phyloP scores from a whole-genome alignment of 2,329 filamentous ascomycete genomes.

The Pseudogymnoascus pannorum region DNA sequence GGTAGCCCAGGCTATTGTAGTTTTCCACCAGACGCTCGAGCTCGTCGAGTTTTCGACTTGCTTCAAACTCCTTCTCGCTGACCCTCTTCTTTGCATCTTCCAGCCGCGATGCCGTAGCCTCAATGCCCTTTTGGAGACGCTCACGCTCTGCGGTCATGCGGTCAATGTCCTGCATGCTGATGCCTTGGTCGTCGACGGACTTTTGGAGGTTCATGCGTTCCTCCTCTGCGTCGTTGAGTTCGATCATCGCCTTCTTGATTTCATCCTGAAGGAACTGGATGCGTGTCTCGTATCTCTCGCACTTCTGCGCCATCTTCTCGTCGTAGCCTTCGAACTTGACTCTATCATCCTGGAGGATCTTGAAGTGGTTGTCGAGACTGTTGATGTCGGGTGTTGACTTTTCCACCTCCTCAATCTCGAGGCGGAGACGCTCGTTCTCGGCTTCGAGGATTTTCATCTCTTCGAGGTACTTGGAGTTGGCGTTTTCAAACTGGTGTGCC shows the following conservation, averaged over 20 bases:
- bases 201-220: slow-evolving; percentile 75
- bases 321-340: slow-evolving; percentile 96
- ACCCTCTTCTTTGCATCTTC: slow-evolving; percentile 82
- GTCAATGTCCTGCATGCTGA: slow-evolving; percentile 97
- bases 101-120: slow-evolving; percentile 64
- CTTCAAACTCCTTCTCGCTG: slow-evolving; percentile 80
- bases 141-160: slow-evolving; percentile 96
- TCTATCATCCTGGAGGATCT: slow-evolving; percentile 89
- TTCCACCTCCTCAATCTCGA: slow-evolving; percentile 84
- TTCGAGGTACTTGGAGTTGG: slow-evolving; percentile 76
- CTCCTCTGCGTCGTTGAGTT: slow-evolving; percentile 72
- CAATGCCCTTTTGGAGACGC: slow-evolving; percentile 80
- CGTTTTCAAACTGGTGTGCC: slow-evolving; percentile 77
- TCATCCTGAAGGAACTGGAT: slow-evolving; percentile 80
- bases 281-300: slow-evolving; percentile 79
- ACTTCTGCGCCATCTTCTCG: slow-evolving; percentile 70
- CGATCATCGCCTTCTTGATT: slow-evolving; percentile 67
- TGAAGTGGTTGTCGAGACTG: slow-evolving; percentile 80
- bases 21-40: slow-evolving; percentile 83
- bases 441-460: slow-evolving; percentile 81
- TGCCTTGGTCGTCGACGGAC: slow-evolving; percentile 83
- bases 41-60: slow-evolving; percentile 78
- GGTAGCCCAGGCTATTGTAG: slow-evolving; percentile 92
- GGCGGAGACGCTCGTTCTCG: slow-evolving; percentile 70
- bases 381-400: slow-evolving; percentile 78